Evolutionary conservation across 78 protist species (phyloP).

Genomic region (slime mould (Dictyostelium discoideum)): DNA sequence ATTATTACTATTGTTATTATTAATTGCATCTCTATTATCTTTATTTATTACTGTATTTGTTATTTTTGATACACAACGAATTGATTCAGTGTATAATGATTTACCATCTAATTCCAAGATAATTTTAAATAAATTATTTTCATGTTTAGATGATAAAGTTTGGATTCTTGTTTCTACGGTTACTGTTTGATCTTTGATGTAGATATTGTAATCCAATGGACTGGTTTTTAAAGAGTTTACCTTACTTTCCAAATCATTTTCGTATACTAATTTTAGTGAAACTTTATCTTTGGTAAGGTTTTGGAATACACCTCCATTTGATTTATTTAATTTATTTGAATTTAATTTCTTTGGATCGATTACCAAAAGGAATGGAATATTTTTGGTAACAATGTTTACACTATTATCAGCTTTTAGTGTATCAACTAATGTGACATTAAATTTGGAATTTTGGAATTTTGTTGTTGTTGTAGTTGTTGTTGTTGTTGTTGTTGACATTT

Average conservation of each 20-base stretch:
- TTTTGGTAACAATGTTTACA: constrained; percentile 34
- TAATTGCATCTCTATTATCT: not conserved
- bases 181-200: constrained; percentile 6
- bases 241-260: not conserved
- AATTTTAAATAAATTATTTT: constrained; percentile 29
- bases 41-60: not conserved
- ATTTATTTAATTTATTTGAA: not conserved
- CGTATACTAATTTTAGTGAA: constrained; percentile 35
- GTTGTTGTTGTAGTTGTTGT: not conserved
- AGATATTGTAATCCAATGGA: constrained; percentile 58
- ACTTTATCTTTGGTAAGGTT: not conserved
- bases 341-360: not conserved
- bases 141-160: constrained; percentile 59
- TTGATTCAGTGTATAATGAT: not conserved
- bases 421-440: not conserved
- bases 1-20: not conserved
- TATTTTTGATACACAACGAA: constrained; percentile 64
- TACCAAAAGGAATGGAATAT: constrained; percentile 31
- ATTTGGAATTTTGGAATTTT: constrained; percentile 2
- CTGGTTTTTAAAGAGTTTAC: not conserved
- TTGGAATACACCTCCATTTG: not conserved
- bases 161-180: constrained; percentile 57
- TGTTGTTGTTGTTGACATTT: not conserved
- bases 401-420: not conserved
- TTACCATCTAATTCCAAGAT: not conserved